A percentile compares a stretch with the other conserved stretches of the same genome.
Conservation (phyloP, 2,329 filamentous ascomycete genomes). For the Tolypocladium cylindrosporum region DNA sequence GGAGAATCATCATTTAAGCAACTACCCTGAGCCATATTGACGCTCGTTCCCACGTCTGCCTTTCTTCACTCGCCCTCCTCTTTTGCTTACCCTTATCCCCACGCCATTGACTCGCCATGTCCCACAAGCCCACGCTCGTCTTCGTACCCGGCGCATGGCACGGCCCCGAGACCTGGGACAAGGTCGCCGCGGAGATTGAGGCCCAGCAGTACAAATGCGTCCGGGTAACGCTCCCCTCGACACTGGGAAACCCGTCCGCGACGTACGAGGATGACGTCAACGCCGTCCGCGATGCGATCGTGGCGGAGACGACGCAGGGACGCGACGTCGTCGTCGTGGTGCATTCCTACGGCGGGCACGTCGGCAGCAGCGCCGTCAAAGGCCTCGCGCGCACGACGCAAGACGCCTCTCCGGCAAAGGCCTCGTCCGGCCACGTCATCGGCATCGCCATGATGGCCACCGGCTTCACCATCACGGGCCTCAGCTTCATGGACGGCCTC, state of each 20-base stretch:
- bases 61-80: too few species aligned
- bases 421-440: slow-evolving; percentile 24
- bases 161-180: slow-evolving; percentile 23
- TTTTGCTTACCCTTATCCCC: too few species aligned
- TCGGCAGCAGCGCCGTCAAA: slow-evolving; percentile 34
- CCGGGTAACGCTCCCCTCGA: slow-evolving; percentile 28
- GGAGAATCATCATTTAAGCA: too few species aligned
- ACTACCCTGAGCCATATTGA: too few species aligned
- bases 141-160: slow-evolving; percentile 41
- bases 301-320: slow-evolving; percentile 22
- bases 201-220: slow-evolving; percentile 21
- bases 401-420: background rate
- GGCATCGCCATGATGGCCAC: slow-evolving; percentile 34
- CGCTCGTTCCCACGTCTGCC: too few species aligned
- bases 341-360: slow-evolving; percentile 39
- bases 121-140: slow-evolving; percentile 22
- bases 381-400: slow-evolving; percentile 19
- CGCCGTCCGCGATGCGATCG: slow-evolving; percentile 24
- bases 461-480: slow-evolving; percentile 27
- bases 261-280: slow-evolving; percentile 32
- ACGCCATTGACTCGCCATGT: slow-evolving; percentile 5
- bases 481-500: slow-evolving; percentile 29
- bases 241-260: slow-evolving; percentile 17
- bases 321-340: slow-evolving; percentile 34
- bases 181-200: slow-evolving; percentile 22